Evolutionary conservation across 2,329 filamentous ascomycete species (phyloP), one percentile per base, ranked within the genome.

Genomic region (Mycosphaerella sp.): DNA sequence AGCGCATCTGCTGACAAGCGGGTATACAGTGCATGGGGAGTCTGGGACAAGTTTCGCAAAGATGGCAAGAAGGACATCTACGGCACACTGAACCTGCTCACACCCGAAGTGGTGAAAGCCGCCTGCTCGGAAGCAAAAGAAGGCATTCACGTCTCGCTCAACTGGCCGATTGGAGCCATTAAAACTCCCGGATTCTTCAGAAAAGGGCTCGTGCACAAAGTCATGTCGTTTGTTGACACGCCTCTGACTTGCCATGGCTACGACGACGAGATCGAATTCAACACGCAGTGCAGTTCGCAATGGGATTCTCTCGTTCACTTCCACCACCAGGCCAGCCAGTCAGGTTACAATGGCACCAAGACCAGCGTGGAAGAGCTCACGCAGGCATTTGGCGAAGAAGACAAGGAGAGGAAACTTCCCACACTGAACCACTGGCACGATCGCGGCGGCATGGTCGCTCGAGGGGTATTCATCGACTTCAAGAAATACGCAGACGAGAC

Each of bases 391-490:
- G 67, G 63, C 17, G 53, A 64, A 12, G 66, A 66, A 58, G 59
- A 54, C 36, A 55, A 63, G 11, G 66, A 61, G 2, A 53, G 58
- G 45, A 62, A 62, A 23, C 45, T 68, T 5, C 66, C 67, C 5
- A 69, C 67, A 7, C 53, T 69, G 11, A 62, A 69, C 45, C 65
- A 80, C 60, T 81, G 78, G 78, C 77, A 80, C 57, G 59, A 69
- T 2, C 69, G 70, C 1, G 80, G 79, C 29, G 78, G 78, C 2
- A 62, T 82, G 8, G 78, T 79, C 3, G 79, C 74, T 0, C 72
- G 81, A 2, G 81, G 78, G 4, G 76, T 83, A 0, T 69, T 84
- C 17, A 72, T 84, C 48, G 81, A 84, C 64, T 82, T 77, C 51
- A 74, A 72, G 47, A 60, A 68, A 8, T 88, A 84, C 77, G 82